Conservation (phyloP, 2,329 filamentous ascomycete species). For the Ceratocystis cacaofunesta region DNA sequence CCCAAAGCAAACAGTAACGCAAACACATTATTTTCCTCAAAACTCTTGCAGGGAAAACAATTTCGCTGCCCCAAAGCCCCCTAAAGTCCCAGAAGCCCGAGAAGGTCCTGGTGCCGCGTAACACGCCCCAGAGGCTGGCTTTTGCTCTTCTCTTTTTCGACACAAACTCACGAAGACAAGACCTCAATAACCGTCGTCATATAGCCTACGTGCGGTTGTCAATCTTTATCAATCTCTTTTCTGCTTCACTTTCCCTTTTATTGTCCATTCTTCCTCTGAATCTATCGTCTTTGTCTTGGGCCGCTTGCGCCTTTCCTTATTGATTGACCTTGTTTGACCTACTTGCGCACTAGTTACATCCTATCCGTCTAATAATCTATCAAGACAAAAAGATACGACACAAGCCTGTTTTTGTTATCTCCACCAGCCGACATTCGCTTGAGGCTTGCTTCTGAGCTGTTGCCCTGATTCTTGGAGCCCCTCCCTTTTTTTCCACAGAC, state of each 20-base stretch:
- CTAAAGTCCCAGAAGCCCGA: neutral
- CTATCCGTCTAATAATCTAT: constrained; percentile 1
- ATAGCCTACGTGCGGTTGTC: neutral
- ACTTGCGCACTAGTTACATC: constrained; percentile 3
- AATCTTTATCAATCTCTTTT: neutral
- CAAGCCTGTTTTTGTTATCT: neutral
- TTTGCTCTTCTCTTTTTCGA: neutral
- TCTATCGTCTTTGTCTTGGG: neutral
- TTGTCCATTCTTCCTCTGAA: neutral
- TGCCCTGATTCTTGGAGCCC: neutral
- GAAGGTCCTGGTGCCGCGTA: neutral
- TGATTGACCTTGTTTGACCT: neutral
- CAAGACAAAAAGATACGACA: neutral
- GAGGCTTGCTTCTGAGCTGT: neutral
- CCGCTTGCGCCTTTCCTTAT: neutral
- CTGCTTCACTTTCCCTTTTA: neutral
- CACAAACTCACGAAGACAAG: neutral
- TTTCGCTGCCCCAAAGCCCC: neutral
- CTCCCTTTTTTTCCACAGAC: neutral
- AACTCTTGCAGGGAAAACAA: neutral
- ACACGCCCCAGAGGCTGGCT: neutral
- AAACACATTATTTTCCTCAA: neutral
- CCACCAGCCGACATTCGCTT: neutral
- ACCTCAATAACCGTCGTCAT: neutral
- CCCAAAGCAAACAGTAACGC: neutral